Evolutionary conservation across 495 filamentous ascomycete genomes (phyloP).

Genomic region (Aspergillus biplanus): DNA sequence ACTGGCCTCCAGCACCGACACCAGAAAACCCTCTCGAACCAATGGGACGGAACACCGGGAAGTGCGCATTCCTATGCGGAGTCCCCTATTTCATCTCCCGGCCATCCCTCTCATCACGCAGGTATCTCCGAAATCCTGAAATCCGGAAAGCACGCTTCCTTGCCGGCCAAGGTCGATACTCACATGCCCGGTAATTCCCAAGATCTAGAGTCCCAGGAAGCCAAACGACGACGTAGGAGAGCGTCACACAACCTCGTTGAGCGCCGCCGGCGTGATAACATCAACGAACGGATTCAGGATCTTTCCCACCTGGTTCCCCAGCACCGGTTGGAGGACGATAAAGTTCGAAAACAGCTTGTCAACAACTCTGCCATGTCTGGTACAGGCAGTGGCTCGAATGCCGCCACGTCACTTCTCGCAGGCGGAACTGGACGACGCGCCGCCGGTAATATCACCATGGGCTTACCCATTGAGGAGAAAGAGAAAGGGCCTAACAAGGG

Average conservation of each 20-base stretch:
- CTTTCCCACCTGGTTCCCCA: constrained; percentile 89
- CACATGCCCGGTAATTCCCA: constrained; percentile 52
- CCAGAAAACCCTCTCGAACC: constrained; percentile 78
- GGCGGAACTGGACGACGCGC: constrained; percentile 83
- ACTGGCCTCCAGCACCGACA: constrained; percentile 65
- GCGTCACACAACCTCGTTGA: constrained; percentile 98
- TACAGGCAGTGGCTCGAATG: constrained; percentile 70
- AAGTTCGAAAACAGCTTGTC: constrained; percentile 89
- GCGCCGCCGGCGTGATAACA: constrained; percentile 92
- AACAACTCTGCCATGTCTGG: constrained; percentile 89
- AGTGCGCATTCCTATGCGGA: constrained; percentile 79
- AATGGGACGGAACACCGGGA: constrained; percentile 81
- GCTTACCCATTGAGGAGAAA: constrained; percentile 91
- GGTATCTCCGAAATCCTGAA: constrained; percentile 73
- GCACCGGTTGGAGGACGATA: constrained; percentile 95
- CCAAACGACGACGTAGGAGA: constrained; percentile 84
- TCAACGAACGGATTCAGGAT: constrained; percentile 98
- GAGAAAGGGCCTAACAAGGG: constrained; percentile 99
- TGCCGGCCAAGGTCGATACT: constrained; percentile 68
- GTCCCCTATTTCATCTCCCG: constrained; percentile 77
- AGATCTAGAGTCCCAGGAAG: constrained; percentile 78
- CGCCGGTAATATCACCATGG: constrained; percentile 86
- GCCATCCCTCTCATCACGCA: constrained; percentile 57
- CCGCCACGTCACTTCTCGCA: constrained; percentile 83
- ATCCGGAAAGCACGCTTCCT: constrained; percentile 69